These are phyloP conservation scores for Huntiella abstrusa DNA, from an alignment of 2,329 filamentous ascomycete species.

Conservation along the genomic window DNA sequence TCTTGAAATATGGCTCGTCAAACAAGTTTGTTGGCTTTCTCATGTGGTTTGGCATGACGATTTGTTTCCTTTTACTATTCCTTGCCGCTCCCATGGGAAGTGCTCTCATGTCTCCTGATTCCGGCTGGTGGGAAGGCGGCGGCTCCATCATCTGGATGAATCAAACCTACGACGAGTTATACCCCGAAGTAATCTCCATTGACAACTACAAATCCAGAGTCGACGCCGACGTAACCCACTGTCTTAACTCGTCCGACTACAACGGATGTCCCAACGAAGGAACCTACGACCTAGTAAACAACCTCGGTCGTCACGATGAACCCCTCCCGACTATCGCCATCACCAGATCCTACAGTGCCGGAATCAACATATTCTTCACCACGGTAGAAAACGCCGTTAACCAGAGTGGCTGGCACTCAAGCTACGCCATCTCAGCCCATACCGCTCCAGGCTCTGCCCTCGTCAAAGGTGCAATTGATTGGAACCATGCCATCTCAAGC, in stretches of 20 bases:
- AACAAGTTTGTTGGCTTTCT: background rate
- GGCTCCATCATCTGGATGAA: conserved; percentile 1
- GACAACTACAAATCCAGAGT: background rate
- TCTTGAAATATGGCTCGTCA: background rate
- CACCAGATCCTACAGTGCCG: background rate
- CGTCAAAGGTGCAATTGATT: background rate
- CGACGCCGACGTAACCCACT: background rate
- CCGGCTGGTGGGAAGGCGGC: conserved; percentile 2
- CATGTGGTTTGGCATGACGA: conserved; percentile 1
- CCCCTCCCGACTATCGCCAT: background rate
- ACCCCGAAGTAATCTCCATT: background rate
- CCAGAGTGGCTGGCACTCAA: too few relatives aligned
- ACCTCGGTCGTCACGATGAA: background rate
- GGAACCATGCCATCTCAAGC: background rate
- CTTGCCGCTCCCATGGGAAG: conserved; percentile 2
- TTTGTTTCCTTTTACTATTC: background rate
- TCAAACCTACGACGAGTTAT: background rate
- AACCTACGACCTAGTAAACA: background rate
- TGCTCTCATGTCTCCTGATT: background rate
- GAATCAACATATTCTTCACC: background rate
- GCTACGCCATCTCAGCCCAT: background rate
- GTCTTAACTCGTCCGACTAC: background rate
- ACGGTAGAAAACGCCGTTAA: background rate
- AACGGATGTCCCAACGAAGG: background rate
- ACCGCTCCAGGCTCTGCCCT: background rate